Evolutionary conservation across 306 rosid genomes (phyloP).

Genomic region (Malus fusca): DNA sequence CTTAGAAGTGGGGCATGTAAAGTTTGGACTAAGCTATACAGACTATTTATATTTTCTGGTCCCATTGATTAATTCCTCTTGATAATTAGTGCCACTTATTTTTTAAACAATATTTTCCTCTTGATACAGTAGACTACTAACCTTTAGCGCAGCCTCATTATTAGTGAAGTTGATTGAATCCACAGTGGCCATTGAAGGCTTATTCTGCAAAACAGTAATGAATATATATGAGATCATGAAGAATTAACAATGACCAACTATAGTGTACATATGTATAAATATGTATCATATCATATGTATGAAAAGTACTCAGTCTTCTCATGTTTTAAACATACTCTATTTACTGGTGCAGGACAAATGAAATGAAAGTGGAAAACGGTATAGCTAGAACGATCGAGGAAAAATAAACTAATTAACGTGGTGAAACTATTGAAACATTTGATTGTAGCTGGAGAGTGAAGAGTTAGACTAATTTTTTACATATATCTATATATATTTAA

Average conservation of each 20-base stretch:
- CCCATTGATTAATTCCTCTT: neutral
- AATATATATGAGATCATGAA: neutral
- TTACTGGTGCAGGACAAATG: neutral
- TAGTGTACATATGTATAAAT: neutral
- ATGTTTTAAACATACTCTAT: no score
- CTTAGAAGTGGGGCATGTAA: no score
- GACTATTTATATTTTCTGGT: neutral
- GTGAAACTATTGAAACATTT: neutral
- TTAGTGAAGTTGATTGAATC: neutral
- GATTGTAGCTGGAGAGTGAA: no score
- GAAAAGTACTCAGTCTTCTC: neutral
- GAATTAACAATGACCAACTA: no score
- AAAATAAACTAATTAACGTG: neutral
- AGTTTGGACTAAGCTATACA: no score
- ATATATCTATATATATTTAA: no score
- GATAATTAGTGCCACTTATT: no score
- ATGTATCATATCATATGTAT: no score
- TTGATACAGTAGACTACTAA: neutral
- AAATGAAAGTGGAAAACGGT: neutral
- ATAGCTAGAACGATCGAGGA: neutral
- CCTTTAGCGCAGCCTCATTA: slow-evolving; percentile 20
- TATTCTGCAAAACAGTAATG: slow-evolving; percentile 17
- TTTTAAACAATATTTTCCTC: neutral
- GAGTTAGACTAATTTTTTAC: no score
- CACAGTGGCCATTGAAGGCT: slow-evolving; percentile 16